Base-by-base conservation (phyloP, 2,329 filamentous ascomycete species). In the Pezicula neosporulosa region DNA sequence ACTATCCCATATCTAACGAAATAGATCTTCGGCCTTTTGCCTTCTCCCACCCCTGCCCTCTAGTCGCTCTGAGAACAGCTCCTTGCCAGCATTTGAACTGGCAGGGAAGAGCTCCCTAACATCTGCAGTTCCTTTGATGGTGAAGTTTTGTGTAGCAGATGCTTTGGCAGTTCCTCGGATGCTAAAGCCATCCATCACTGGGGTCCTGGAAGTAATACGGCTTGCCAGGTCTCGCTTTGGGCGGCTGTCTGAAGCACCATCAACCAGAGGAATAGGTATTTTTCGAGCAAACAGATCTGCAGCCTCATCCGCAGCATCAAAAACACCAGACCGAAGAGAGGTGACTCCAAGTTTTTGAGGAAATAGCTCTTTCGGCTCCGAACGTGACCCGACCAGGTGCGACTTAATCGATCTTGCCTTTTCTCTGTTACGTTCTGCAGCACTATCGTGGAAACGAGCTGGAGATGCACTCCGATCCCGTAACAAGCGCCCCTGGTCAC, bases 1-100 rank as follows among this genome's bases (percentile, higher is more conserved):
- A 13, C 30, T 13, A 33, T 13, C 12, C 30, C 30, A 13, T 10
- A 33, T 9, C 45, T 78, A 90, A 55, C 77, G 75, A 65, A 90
- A 92, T 56, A 88, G 73, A 69, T 92, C 88, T 60, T 89, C 85
- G 0, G 88, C 88, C 63, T 76, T 83, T 60, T 86, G 81, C 57
- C 88, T 79, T 55, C 74, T 77, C 52, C 76, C 75, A 13, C 79
- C 76, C 55, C 83, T 74, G 2, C 80, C 81, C 48, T 82, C 78
- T 24, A 83, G 63, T 56, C 73, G 82, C 53, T 83, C 78, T 1
- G 78, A 76, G 61, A 90, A 88, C 15, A 90, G 68, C 64, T 91
- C 87, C 68, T 88, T 90, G 46, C 81, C 82, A 2, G 77, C 70
- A 63, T 89, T 89, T 18, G 66, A 68, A 24, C 73, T 74, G 15